phyloP scores from a whole-genome alignment of 371 early-diverging fungal species.

The Mucor plumbeus region DNA sequence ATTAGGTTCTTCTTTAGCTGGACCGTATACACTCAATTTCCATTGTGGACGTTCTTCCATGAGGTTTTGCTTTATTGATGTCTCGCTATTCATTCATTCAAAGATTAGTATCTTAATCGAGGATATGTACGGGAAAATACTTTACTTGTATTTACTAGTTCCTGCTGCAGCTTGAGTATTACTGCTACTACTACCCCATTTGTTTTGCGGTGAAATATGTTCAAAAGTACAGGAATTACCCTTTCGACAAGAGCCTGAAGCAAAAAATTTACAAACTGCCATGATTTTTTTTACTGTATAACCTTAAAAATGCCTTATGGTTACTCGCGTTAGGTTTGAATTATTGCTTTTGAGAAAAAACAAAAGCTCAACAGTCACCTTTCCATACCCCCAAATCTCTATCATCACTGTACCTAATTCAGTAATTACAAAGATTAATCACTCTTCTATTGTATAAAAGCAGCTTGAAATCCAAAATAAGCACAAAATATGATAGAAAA shows the following conservation, averaged over 20 bases:
- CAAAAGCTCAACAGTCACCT: not conserved
- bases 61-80: constrained; percentile 47
- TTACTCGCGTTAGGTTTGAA: not conserved
- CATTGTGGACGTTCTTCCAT: constrained; percentile 56
- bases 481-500: too few relatives aligned
- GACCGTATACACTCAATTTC: constrained; percentile 60
- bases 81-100: constrained; percentile 32
- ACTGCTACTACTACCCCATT: constrained; percentile 12
- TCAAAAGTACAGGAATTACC: constrained; percentile 55
- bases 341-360: too few relatives aligned
- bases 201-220: constrained; percentile 33
- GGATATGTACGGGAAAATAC: not conserved
- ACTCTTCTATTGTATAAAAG: too few relatives aligned
- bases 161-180: constrained; percentile 10
- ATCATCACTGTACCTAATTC: too few relatives aligned
- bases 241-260: constrained; percentile 48
- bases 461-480: too few relatives aligned
- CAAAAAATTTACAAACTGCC: constrained; percentile 55
- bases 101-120: not conserved
- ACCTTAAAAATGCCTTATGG: not conserved
- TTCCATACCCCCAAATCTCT: too few relatives aligned
- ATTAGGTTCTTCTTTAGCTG: constrained; percentile 71
- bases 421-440: too few relatives aligned
- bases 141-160: constrained; percentile 10
- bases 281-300: constrained; percentile 18